These are phyloP conservation scores for Botrytis fragariae DNA, from an alignment of 2,329 filamentous ascomycete genomes.

Conservation along the genomic window DNA sequence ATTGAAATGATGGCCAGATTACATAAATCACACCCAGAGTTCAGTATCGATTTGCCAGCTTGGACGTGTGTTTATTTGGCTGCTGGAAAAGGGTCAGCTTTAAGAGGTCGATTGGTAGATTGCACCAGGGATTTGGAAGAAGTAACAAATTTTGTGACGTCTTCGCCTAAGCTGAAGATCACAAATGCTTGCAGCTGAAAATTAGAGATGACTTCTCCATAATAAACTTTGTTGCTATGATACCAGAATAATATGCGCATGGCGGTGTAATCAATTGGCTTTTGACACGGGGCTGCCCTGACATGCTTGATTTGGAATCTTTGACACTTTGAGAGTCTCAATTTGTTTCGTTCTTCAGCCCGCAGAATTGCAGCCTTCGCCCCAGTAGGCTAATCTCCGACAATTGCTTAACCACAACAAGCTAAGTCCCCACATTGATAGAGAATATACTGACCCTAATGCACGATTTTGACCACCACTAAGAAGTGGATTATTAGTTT, in stretches of 20 bases:
- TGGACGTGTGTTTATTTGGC: conserved; percentile 31
- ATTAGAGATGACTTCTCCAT: not conserved
- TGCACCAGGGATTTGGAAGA: conserved; percentile 28
- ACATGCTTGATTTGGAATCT: not conserved
- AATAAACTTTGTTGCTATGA: not conserved
- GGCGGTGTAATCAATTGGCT: not conserved
- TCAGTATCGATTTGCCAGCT: conserved; percentile 25
- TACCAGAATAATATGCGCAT: not conserved
- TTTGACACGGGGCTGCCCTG: not conserved
- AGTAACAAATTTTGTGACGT: conserved; percentile 22
- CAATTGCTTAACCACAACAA: not conserved
- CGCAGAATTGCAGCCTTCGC: not conserved
- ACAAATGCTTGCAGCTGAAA: conserved; percentile 26
- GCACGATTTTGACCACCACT: not conserved
- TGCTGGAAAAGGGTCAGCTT: conserved; percentile 22
- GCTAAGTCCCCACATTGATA: not conserved
- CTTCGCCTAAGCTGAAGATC: conserved; percentile 23
- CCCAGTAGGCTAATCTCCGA: not conserved
- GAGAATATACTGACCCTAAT: not conserved
- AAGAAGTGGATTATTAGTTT: not conserved
- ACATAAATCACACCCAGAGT: conserved; percentile 23
- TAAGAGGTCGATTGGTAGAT: conserved; percentile 25
- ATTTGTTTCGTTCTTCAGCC: not conserved
- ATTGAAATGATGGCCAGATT: conserved; percentile 28
- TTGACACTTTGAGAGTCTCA: not conserved